Evolutionary conservation across 768 basidiomycete genomes (phyloP).

Genomic region (Mycena kentingensis): DNA sequence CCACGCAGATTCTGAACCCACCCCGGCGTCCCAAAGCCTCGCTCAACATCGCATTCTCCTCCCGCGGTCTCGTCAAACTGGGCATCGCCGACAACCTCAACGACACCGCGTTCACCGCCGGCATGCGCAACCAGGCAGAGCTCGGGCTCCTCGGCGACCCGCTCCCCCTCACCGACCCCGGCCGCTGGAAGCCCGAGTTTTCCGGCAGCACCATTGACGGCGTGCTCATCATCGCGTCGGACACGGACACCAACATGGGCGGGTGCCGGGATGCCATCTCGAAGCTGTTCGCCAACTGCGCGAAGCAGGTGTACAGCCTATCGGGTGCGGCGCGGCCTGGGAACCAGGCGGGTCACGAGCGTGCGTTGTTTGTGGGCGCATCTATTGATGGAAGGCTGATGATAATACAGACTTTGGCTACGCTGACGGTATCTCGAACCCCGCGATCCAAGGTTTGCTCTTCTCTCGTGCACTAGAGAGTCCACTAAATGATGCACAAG

Average conservation of each 20-base stretch:
- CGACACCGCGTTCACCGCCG: conserved; percentile 15
- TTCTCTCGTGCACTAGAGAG: too few relatives aligned
- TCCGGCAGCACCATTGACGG: conserved; percentile 21
- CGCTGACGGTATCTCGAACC: conserved; percentile 26
- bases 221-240: conserved; percentile 24
- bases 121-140: too few relatives aligned
- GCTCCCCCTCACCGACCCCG: conserved; percentile 15
- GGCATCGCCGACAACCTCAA: conserved; percentile 14
- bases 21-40: conserved; percentile 16
- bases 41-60: conserved; percentile 30
- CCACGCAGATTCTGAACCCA: conserved; percentile 12
- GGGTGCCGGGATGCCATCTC: conserved; percentile 9
- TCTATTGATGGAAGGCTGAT: conserved; percentile 3
- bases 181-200: conserved; percentile 21
- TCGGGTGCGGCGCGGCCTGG: conserved; percentile 27
- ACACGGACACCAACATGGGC: conserved; percentile 14
- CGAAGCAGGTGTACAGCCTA: conserved; percentile 19
- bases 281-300: conserved; percentile 7
- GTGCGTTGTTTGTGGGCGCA: conserved; percentile 24
- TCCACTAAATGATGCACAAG: too few relatives aligned
- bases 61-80: conserved; percentile 18
- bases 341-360: conserved; percentile 28
- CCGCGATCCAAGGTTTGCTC: conserved; percentile 22
- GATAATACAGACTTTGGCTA: conserved; percentile 23
- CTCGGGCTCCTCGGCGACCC: conserved; percentile 13